Conservation (phyloP, 1,139 yeast species). For the Taiozyma onychis region DNA sequence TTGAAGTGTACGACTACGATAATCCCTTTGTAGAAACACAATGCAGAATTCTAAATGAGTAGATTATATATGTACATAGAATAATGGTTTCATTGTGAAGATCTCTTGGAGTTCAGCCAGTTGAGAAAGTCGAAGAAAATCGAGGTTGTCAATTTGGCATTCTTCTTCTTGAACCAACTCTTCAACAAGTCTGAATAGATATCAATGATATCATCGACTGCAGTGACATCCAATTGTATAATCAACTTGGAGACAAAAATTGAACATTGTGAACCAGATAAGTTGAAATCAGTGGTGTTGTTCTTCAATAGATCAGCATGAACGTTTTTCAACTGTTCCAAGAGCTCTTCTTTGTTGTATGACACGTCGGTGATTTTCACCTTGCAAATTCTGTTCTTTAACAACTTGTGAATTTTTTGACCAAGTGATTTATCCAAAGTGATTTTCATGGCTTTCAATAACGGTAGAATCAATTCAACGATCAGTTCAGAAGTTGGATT, state of each 20-base stretch:
- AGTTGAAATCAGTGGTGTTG: constrained; percentile 21
- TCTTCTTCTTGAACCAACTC: constrained; percentile 49
- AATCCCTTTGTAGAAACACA: not conserved
- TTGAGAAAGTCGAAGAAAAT: constrained; percentile 76
- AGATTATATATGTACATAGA: not conserved
- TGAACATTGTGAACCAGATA: constrained; percentile 31
- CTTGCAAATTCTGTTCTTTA: constrained; percentile 63
- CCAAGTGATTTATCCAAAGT: constrained; percentile 70
- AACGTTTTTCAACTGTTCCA: constrained; percentile 18
- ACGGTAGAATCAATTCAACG: constrained; percentile 39
- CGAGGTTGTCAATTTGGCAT: constrained; percentile 49
- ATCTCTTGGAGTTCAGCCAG: constrained; percentile 54
- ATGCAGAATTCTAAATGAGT: not conserved
- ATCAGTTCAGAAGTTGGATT: constrained; percentile 24
- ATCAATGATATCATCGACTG: constrained; percentile 40
- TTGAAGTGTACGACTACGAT: not conserved
- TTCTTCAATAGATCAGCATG: constrained; percentile 28
- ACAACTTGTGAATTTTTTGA: constrained; percentile 65
- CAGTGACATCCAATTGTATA: constrained; percentile 25
- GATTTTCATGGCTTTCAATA: constrained; percentile 52
- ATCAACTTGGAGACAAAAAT: constrained; percentile 58
- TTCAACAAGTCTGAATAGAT: constrained; percentile 53
- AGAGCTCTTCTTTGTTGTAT: constrained; percentile 14
- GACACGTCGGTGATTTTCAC: constrained; percentile 27
- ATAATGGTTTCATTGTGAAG: not conserved